Conservation (phyloP, 2,329 filamentous ascomycete genomes). For the Coleophoma cylindrospora region DNA sequence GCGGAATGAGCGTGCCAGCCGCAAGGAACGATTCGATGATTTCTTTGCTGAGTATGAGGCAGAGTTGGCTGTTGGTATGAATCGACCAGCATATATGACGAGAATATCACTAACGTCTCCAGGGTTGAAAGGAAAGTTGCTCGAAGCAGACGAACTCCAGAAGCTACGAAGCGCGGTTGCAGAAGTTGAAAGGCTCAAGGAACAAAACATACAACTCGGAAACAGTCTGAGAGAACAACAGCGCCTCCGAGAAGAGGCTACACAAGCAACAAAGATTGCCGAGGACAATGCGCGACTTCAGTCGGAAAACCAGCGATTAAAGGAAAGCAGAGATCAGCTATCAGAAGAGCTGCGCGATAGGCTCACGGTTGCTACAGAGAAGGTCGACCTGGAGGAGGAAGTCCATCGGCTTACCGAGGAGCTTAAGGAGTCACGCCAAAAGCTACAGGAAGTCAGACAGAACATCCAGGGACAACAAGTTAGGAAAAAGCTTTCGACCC, state of each 20-base stretch:
- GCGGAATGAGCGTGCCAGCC: constrained; percentile 11
- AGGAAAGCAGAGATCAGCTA: constrained; percentile 1
- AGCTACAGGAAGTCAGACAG: constrained; percentile 1
- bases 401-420: constrained; percentile 14
- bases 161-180: background rate
- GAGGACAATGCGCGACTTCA: background rate
- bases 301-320: background rate
- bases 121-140: background rate
- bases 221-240: background rate
- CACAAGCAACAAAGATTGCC: background rate
- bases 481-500: background rate
- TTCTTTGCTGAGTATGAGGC: constrained; percentile 17
- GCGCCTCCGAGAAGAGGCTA: background rate
- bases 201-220: background rate
- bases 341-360: constrained; percentile 10
- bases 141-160: background rate
- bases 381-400: constrained; percentile 16
- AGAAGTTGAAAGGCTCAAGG: background rate
- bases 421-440: constrained; percentile 8
- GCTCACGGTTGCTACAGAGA: constrained; percentile 4
- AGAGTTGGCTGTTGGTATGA: constrained; percentile 16
- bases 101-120: constrained; percentile 7
- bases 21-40: constrained; percentile 14
- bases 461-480: background rate
- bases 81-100: constrained; percentile 4